Conservation (phyloP, 2,329 filamentous ascomycete genomes). For the Sodiomyces alkalinus region DNA sequence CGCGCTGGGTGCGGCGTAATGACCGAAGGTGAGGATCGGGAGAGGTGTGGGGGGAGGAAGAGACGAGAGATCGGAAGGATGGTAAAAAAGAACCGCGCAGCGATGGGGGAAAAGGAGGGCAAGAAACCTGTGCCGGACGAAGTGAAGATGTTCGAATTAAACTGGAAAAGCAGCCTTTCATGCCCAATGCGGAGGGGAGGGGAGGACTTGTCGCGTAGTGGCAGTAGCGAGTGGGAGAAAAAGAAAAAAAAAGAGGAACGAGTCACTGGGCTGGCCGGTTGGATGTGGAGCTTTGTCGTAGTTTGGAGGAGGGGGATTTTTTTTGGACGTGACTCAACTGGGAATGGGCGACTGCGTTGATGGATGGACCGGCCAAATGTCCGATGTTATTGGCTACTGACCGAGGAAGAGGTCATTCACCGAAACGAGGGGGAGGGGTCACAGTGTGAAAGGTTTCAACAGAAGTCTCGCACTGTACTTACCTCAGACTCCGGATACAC, state of each 20-base stretch:
- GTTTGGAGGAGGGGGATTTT: neutral
- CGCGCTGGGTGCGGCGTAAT: neutral
- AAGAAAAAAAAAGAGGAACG: too few relatives aligned
- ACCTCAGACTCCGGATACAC: too few relatives aligned
- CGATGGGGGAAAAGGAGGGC: conserved; percentile 1
- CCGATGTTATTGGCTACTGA: neutral
- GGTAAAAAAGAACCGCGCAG: conserved; percentile 3
- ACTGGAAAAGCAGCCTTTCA: neutral
- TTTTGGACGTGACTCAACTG: too few relatives aligned
- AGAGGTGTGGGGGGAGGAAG: conserved; percentile 4
- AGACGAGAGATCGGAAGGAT: neutral
- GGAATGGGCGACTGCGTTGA: too few relatives aligned
- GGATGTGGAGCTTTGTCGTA: too few relatives aligned
- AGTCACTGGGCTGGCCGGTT: too few relatives aligned
- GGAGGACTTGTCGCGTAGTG: too few relatives aligned
- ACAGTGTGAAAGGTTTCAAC: too few relatives aligned
- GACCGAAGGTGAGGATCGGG: neutral
- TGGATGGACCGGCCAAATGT: too few relatives aligned
- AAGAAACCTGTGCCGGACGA: conserved; percentile 1
- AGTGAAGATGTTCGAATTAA: conserved; percentile 1
- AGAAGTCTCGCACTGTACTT: too few relatives aligned
- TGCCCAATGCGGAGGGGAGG: neutral
- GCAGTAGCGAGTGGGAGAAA: too few relatives aligned
- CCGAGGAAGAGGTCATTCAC: neutral
- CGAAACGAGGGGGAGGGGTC: neutral